Base-by-base conservation (phyloP, 129 eudicot genomes). In the Flaveria bidentis region DNA sequence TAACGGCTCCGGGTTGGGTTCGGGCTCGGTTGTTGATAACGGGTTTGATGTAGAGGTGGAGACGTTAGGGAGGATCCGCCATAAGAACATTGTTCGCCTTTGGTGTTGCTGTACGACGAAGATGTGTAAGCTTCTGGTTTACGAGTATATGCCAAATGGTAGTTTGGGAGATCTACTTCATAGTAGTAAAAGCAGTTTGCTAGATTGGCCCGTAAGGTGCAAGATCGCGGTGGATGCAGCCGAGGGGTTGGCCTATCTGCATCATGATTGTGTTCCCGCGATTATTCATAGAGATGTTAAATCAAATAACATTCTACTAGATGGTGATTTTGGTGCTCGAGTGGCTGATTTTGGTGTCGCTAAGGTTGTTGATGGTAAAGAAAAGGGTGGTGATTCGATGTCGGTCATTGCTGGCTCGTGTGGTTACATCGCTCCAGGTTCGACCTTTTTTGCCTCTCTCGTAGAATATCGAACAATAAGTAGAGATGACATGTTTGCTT, bases 371-470 rank as follows among this genome's bases (percentile, higher is more conserved):
- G 98, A 91, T 72, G 88, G 81, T 0, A 82, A 76, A 23, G 96
- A 87, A 14, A 93, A 85, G 78, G 90, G 86, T 4, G 83, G 80
- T 13, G 85, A 88, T 5, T 85, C 96, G 22, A 93, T 93, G 98
- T 93, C 98, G 9, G 91, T 88, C 41, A 93, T 93, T 81, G 98
- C 98, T 0, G 98, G 98, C 4, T 93, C 98, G 25, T 87, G 97
- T 74, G 98, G 98, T 53, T 93, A 93, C 80, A 93, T 93, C 62
- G 98, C 98, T 50, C 97, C 98, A 81, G 97, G 97, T 94, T 80
- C n/a, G 87, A 72, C 22, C 1, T 47, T 64, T 63, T 12, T 68
- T 39, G 1, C 1, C 47, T 30, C 67, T 74, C 14, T 16, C 30
- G 15, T 13, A 18, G 12, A 13, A 10, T 25, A 11, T 56, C 6